Evolutionary conservation across 805 yeast species (phyloP).

Genomic region (Nakazawaea siamensis): DNA sequence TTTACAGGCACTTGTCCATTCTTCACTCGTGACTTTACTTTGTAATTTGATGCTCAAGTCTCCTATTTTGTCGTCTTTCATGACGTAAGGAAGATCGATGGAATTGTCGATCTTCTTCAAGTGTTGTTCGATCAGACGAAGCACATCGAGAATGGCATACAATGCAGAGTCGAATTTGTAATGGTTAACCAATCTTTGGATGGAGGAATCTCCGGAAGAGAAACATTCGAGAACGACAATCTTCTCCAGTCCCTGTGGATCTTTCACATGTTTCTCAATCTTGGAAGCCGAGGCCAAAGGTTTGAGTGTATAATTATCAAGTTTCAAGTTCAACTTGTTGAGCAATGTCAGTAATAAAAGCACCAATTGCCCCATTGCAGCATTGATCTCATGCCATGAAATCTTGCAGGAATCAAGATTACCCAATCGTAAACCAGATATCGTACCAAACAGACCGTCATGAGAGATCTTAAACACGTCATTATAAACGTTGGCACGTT

Average conservation of each 20-base stretch:
- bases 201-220: conserved; percentile 65
- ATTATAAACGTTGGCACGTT: conserved; percentile 74
- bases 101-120: conserved; percentile 38
- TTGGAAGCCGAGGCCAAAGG: conserved; percentile 84
- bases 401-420: conserved; percentile 48
- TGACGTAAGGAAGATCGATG: conserved; percentile 66
- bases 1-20: conserved; percentile 89
- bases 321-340: conserved; percentile 43
- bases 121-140: conserved; percentile 40
- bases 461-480: conserved; percentile 79
- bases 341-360: conserved; percentile 59
- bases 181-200: conserved; percentile 64
- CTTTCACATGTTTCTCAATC: conserved; percentile 47
- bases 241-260: conserved; percentile 25
- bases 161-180: conserved; percentile 74
- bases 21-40: conserved; percentile 52
- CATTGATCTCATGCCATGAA: conserved; percentile 87
- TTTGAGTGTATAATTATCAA: conserved; percentile 53
- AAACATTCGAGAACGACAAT: conserved; percentile 45
- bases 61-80: conserved; percentile 66
- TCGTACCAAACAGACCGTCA: conserved; percentile 80
- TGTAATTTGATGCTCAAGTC: conserved; percentile 68
- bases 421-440: conserved; percentile 82
- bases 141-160: conserved; percentile 65
- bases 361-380: conserved; percentile 82